Evolutionary conservation across 2,329 filamentous ascomycete species (phyloP), one percentile per base, ranked within the genome.

Genomic region (Lachnellula hyalina): DNA sequence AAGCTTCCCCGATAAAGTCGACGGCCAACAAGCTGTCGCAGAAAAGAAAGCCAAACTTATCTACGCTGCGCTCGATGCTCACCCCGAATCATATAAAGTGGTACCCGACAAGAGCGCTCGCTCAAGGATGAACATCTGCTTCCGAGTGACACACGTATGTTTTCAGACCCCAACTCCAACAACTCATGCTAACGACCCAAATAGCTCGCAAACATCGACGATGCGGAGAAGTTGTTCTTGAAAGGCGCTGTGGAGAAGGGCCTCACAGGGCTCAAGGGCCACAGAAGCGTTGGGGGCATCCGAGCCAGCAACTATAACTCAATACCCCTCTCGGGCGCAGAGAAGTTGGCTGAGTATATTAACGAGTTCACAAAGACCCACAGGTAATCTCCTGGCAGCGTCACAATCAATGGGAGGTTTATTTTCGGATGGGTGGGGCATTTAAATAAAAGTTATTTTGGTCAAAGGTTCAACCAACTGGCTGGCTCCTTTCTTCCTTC

Each of bases 81-180:
- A 88, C 64, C 81, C 88, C 0, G 75, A 84, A 0, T 73, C 87
- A n/a, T 97, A 95, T 74, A 78, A 76, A 51, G 81, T 96, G 34
- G 84, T 96, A 0, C 90, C 91, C 0, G 80, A 87, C 63, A 88
- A 87, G 73, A 75, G 76, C 21, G 87, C 81, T 3, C 86, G 92
- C 54, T 96, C 89, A 64, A 79, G 90, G 53, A 96, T 97, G 88
- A 97, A 97, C 73, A 89, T 97, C 55, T 96, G 91, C 78, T 96
- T 96, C 79, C 78, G 91, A 15, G 80, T 96, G 64, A 61, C 54
- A 11, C 77, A 75, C 67, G 77, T 73, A 65, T 55, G 71, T 58
- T n/a, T 21, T 36, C 5, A 5, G n/a, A 46, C 15, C 17, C 11
- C 7, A 14, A 45, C 5, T 28, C 5, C 19, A 28, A 42, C 52